These are phyloP conservation scores for Lactifluus pinguis DNA, from an alignment of 768 basidiomycete species.

Conservation along the genomic window DNA sequence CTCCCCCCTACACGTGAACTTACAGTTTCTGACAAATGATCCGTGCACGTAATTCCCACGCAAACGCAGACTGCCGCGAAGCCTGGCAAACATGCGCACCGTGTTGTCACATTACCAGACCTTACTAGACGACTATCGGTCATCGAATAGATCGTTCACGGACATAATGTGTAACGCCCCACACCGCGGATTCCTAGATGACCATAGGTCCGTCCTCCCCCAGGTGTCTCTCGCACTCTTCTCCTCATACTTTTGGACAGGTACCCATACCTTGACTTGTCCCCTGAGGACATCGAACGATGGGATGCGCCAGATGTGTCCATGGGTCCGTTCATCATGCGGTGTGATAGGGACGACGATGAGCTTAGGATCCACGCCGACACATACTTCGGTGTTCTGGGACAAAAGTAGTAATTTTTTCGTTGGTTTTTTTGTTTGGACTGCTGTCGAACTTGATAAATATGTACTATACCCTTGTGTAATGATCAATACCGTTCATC, in stretches of 20 bases:
- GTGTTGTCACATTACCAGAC: constrained; percentile 18
- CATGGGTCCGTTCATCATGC: constrained; percentile 12
- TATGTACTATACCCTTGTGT: constrained; percentile 3
- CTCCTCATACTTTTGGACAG: background rate
- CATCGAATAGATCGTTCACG: background rate
- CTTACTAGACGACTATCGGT: constrained; percentile 13
- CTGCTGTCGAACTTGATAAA: background rate
- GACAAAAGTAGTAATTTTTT: constrained; percentile 1
- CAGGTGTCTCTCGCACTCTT: background rate
- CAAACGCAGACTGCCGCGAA: constrained; percentile 12
- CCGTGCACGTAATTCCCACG: background rate
- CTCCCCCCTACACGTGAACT: background rate
- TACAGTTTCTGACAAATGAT: background rate
- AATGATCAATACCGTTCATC: background rate
- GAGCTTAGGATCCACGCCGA: constrained; percentile 32
- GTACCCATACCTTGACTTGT: constrained; percentile 16
- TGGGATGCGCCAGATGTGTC: constrained; percentile 8
- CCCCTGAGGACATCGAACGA: constrained; percentile 12
- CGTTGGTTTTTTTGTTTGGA: background rate
- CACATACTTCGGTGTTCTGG: constrained; percentile 47
- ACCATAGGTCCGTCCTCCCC: constrained; percentile 13
- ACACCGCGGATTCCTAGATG: constrained; percentile 18
- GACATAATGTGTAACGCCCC: constrained; percentile 3
- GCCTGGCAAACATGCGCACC: constrained; percentile 14
- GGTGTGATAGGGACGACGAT: constrained; percentile 2